phyloP scores from a whole-genome alignment of 2,329 filamentous ascomycete species.

The Sporothrix luriei region DNA sequence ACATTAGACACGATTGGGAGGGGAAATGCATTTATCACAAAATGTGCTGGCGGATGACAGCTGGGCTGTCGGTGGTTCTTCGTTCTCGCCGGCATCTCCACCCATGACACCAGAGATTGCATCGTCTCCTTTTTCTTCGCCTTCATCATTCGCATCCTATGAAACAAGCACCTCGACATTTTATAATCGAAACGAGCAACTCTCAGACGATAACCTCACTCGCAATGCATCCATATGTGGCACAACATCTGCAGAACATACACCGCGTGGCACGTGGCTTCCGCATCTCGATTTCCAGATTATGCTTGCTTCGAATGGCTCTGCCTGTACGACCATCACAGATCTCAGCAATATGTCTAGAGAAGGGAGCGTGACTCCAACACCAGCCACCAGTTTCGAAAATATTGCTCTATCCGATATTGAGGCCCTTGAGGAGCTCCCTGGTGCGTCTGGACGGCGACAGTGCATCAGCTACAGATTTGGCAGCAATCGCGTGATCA shows the following conservation, averaged over 20 bases:
- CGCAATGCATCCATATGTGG: neutral
- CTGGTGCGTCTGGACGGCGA: slow-evolving; percentile 25
- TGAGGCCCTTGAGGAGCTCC: slow-evolving; percentile 20
- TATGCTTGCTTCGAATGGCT: neutral
- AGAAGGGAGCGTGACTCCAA: neutral
- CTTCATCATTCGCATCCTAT: neutral
- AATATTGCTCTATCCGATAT: slow-evolving; percentile 5
- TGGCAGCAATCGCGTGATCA: slow-evolving; percentile 12
- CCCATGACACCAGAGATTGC: neutral
- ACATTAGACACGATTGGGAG: neutral
- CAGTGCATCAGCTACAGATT: slow-evolving; percentile 18
- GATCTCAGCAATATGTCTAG: neutral
- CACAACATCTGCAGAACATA: neutral
- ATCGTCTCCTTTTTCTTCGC: neutral
- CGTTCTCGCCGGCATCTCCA: neutral
- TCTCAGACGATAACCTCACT: neutral
- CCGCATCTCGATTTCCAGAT: slow-evolving; percentile 7
- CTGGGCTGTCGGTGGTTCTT: neutral
- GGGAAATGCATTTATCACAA: slow-evolving; percentile 2
- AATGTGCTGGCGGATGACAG: neutral
- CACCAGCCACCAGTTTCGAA: neutral
- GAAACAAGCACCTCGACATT: neutral
- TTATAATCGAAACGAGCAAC: neutral
- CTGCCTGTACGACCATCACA: neutral
- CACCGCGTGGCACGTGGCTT: slow-evolving; percentile 10